Evolutionary conservation across 2,329 filamentous ascomycete genomes (phyloP).

Genomic region (Paramyrothecium roridum): DNA sequence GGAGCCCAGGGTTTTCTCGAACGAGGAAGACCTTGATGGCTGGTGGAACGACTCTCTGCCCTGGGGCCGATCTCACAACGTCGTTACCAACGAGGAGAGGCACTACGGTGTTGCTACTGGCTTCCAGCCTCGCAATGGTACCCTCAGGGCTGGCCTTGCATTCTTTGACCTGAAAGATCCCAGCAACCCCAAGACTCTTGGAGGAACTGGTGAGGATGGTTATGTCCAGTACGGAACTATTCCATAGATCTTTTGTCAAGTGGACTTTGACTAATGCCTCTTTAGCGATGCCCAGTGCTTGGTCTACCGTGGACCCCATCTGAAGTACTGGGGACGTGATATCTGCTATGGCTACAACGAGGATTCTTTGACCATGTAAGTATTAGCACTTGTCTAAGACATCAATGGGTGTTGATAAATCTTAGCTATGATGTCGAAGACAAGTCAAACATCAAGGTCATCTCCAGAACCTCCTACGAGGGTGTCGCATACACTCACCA

Average conservation of each 20-base stretch:
- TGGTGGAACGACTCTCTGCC: constrained; percentile 22
- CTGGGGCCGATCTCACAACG: constrained; percentile 34
- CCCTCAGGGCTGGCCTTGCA: constrained; percentile 35
- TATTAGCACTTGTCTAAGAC: not conserved
- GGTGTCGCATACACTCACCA: constrained; percentile 56
- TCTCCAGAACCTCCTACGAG: constrained; percentile 53
- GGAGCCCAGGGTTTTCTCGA: constrained; percentile 23
- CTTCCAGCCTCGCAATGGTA: constrained; percentile 40
- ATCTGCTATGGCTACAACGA: constrained; percentile 25
- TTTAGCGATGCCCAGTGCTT: constrained; percentile 47
- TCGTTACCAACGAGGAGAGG: constrained; percentile 25
- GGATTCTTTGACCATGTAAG: constrained; percentile 41
- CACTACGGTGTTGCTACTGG: constrained; percentile 43
- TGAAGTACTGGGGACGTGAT: constrained; percentile 38
- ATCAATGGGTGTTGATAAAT: not conserved
- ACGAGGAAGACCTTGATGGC: constrained; percentile 25
- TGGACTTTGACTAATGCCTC: not conserved
- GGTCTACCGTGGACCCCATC: constrained; percentile 46
- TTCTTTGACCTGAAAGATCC: constrained; percentile 29
- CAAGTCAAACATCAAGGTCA: constrained; percentile 42
- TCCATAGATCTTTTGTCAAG: too few species aligned
- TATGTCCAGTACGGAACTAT: constrained; percentile 36
- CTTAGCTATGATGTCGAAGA: constrained; percentile 37
- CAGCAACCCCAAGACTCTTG: constrained; percentile 43
- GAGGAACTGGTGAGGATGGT: constrained; percentile 43